phyloP scores from a whole-genome alignment of 1,284 basidiomycete genomes.

The Vanrija sp. region DNA sequence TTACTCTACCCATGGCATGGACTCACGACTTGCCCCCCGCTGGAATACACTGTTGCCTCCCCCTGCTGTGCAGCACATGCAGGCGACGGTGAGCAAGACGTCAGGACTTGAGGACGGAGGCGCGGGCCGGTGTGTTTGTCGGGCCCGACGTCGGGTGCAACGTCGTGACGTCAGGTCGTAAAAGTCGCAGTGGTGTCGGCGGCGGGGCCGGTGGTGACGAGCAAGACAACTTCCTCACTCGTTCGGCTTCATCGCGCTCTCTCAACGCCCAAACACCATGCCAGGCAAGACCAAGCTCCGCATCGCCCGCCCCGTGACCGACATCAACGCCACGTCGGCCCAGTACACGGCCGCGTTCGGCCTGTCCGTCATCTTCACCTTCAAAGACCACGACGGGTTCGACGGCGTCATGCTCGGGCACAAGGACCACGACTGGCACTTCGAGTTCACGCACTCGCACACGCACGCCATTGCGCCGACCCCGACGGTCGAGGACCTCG shows the following conservation, averaged over 20 bases:
- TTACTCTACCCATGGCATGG: no score
- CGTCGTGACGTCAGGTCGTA: no score
- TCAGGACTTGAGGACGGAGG: no score
- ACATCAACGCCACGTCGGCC: neutral
- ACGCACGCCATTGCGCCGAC: neutral
- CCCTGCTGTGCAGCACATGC: no score
- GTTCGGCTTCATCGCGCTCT: neutral
- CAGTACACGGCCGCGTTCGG: slow-evolving; percentile 1
- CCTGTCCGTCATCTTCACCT: neutral
- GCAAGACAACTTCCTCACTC: no score
- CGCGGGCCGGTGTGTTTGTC: no score
- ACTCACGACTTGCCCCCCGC: no score
- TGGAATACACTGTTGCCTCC: no score
- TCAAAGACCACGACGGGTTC: slow-evolving; percentile 3
- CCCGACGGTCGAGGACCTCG: slow-evolving; percentile 9
- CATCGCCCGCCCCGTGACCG: slow-evolving; percentile 7
- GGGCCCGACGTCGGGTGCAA: no score
- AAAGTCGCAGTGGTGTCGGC: no score
- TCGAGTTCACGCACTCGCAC: slow-evolving; percentile 3
- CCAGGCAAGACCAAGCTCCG: slow-evolving; percentile 5
- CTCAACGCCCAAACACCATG: neutral
- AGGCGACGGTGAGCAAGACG: no score
- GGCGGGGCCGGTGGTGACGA: no score
- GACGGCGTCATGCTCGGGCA: slow-evolving; percentile 13
- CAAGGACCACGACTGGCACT: slow-evolving; percentile 3